phyloP scores from a whole-genome alignment of 805 yeast genomes.

The Sungouiozyma ichnusensis region DNA sequence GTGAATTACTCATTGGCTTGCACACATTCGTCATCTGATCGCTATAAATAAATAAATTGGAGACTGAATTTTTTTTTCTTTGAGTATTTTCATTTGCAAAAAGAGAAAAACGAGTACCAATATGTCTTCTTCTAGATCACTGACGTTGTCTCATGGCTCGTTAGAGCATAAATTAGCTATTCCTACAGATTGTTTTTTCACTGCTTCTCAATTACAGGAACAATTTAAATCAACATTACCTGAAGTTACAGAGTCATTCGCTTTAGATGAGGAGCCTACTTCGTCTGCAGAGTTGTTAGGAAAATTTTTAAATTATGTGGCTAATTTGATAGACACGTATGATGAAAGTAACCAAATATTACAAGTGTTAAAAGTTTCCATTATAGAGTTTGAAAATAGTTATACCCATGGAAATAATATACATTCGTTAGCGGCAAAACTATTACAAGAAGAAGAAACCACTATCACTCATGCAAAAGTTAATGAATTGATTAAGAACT shows the following conservation, averaged over 20 bases:
- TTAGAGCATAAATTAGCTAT: conserved; percentile 83
- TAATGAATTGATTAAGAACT: conserved; percentile 65
- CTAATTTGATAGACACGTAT: conserved; percentile 35
- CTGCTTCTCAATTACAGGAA: conserved; percentile 78
- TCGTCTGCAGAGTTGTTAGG: conserved; percentile 79
- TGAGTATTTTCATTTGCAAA: too few relatives aligned
- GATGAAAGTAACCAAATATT: conserved; percentile 40
- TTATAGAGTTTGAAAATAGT: conserved; percentile 76
- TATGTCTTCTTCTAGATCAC: conserved; percentile 53
- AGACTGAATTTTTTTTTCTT: too few relatives aligned
- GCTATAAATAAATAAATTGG: too few relatives aligned
- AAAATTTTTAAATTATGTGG: conserved; percentile 68
- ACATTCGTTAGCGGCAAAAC: conserved; percentile 73
- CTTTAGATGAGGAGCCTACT: conserved; percentile 79
- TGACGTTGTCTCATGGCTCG: conserved; percentile 73
- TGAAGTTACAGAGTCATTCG: conserved; percentile 70
- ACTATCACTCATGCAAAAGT: conserved; percentile 61
- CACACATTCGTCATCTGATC: too few relatives aligned
- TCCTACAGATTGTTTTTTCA: conserved; percentile 69
- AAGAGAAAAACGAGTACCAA: too few relatives aligned
- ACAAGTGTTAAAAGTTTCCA: conserved; percentile 58
- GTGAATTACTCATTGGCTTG: too few relatives aligned
- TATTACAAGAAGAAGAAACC: conserved; percentile 44
- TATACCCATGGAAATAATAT: conserved; percentile 71
- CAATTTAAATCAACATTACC: conserved; percentile 75